Conservation (phyloP, 1,139 yeast genomes). For the Suzukiozyma palmioleophila region DNA sequence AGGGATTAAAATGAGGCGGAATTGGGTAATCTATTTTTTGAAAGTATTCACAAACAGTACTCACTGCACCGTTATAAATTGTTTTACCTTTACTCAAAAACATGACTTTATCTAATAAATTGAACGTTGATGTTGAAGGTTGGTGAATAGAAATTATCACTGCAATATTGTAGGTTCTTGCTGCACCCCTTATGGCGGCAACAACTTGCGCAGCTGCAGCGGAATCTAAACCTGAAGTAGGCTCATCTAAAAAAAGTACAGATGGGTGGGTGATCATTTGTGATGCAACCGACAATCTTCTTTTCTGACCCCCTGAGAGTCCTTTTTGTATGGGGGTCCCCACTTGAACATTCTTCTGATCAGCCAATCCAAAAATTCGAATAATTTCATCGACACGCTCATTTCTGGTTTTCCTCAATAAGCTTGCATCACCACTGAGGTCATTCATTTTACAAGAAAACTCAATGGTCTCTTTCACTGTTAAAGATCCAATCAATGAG, state of each 20-base stretch:
- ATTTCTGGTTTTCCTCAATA: constrained; percentile 11
- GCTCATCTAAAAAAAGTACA: constrained; percentile 11
- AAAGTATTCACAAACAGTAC: constrained; percentile 13
- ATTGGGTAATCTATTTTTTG: constrained; percentile 14
- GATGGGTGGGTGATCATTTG: constrained; percentile 22
- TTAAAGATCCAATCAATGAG: constrained; percentile 19
- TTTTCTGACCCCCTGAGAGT: constrained; percentile 21
- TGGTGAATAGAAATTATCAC: constrained; percentile 36
- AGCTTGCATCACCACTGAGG: constrained; percentile 2
- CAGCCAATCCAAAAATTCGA: constrained; percentile 15
- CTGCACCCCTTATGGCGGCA: constrained; percentile 18
- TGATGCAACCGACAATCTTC: constrained; percentile 23
- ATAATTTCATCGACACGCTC: constrained; percentile 14
- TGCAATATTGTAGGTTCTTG: constrained; percentile 21
- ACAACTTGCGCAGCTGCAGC: constrained; percentile 24
- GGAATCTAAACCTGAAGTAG: constrained; percentile 7
- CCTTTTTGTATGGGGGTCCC: constrained; percentile 22
- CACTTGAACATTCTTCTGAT: constrained; percentile 15
- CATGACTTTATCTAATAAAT: constrained; percentile 26
- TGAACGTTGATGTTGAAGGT: constrained; percentile 28
- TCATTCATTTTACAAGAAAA: constrained; percentile 13
- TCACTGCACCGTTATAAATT: constrained; percentile 14
- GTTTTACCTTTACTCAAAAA: constrained; percentile 24
- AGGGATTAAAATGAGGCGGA: constrained; percentile 19
- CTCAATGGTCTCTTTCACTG: constrained; percentile 20